Evolutionary conservation across 1,284 basidiomycete species (phyloP).

Genomic region (Ceratorhiza oryzae-sativae): DNA sequence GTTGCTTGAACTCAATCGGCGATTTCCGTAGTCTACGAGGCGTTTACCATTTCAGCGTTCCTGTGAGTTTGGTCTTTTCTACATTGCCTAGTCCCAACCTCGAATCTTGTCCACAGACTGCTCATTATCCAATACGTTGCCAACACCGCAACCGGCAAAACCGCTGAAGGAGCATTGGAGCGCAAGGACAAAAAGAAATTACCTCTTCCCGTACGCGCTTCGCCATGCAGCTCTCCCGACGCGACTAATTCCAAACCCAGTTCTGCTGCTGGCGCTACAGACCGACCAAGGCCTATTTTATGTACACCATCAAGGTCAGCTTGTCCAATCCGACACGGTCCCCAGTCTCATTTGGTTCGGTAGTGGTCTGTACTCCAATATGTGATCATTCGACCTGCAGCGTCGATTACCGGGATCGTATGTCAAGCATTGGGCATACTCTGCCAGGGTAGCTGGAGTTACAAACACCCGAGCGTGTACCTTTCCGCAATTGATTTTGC

Average conservation of each 20-base stretch:
- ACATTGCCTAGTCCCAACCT: not conserved
- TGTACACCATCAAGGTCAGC: slow-evolving; percentile 80
- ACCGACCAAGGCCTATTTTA: slow-evolving; percentile 87
- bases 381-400: slow-evolving; percentile 73
- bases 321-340: not conserved
- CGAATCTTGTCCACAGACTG: slow-evolving; percentile 57
- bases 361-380: slow-evolving; percentile 87
- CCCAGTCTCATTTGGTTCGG: not conserved
- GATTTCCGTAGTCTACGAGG: slow-evolving; percentile 54
- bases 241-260: slow-evolving; percentile 49
- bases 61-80: slow-evolving; percentile 57
- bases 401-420: slow-evolving; percentile 78
- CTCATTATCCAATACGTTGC: slow-evolving; percentile 87
- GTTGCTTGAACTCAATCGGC: not conserved
- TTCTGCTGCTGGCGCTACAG: slow-evolving; percentile 79
- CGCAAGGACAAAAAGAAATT: slow-evolving; percentile 81
- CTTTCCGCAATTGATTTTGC: slow-evolving; percentile 74
- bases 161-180: slow-evolving; percentile 68
- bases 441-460: slow-evolving; percentile 64
- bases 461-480: slow-evolving; percentile 75
- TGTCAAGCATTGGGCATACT: slow-evolving; percentile 71
- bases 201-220: slow-evolving; percentile 68
- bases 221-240: not conserved
- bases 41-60: slow-evolving; percentile 79
- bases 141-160: slow-evolving; percentile 65